Conservation (phyloP, 192 early-diverging fungal species). For the Backusella psychrophila region DNA sequence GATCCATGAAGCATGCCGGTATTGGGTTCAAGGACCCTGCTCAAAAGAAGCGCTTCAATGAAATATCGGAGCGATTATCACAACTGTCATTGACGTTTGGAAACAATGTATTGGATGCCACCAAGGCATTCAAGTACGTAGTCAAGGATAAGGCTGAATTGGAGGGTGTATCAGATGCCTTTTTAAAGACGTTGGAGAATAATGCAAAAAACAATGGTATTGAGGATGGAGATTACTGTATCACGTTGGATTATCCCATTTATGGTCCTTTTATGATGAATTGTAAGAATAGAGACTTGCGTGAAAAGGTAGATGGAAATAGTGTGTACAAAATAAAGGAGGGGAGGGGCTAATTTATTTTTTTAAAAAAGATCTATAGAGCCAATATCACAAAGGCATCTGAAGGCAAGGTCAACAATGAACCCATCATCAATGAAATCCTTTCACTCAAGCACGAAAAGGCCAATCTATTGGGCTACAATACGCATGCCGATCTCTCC, state of each 20-base stretch:
- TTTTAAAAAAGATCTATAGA: conserved; percentile 40
- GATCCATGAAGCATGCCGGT: conserved; percentile 50
- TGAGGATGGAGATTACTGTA: conserved; percentile 44
- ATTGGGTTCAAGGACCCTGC: conserved; percentile 40
- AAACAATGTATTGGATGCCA: conserved; percentile 57
- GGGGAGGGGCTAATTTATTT: background rate
- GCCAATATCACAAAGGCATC: conserved; percentile 53
- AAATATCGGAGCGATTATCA: conserved; percentile 47
- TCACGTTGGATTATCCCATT: conserved; percentile 53
- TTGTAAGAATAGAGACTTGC: conserved; percentile 49
- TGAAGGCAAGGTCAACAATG: conserved; percentile 47
- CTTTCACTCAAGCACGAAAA: conserved; percentile 50
- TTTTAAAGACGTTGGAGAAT: conserved; percentile 43
- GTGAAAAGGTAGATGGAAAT: conserved; percentile 47
- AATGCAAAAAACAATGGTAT: conserved; percentile 40
- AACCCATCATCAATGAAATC: conserved; percentile 55
- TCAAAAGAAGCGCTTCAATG: conserved; percentile 50
- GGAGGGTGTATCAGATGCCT: conserved; percentile 42
- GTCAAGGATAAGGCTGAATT: conserved; percentile 40
- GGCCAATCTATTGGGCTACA: conserved; percentile 46
- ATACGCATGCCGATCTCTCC: conserved; percentile 48
- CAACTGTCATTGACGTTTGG: conserved; percentile 47
- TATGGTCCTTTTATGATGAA: conserved; percentile 57
- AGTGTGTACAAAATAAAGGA: background rate
- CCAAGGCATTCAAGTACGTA: conserved; percentile 48